phyloP scores from a whole-genome alignment of 202 grass and related monocot species.

The Hordeum pubiflorum region DNA sequence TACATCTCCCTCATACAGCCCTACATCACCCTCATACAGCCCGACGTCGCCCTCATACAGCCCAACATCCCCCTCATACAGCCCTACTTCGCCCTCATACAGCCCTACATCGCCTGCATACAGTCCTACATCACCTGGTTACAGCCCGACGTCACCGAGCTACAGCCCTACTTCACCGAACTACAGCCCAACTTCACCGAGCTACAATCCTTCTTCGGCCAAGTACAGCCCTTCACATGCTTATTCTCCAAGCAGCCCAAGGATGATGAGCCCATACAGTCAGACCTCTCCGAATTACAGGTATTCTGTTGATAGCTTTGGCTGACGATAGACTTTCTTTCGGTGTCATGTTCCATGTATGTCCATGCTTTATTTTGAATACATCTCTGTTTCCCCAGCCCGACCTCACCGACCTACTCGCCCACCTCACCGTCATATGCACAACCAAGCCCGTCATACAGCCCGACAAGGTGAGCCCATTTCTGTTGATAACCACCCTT shows the following conservation, averaged over 20 bases:
- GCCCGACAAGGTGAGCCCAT: slow-evolving; percentile 50
- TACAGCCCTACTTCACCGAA: slow-evolving; percentile 58
- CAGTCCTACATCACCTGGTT: slow-evolving; percentile 65
- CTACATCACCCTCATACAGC: slow-evolving; percentile 61
- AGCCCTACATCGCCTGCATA: slow-evolving; percentile 69
- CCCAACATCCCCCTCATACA: slow-evolving; percentile 59
- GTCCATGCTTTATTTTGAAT: neutral
- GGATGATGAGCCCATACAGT: slow-evolving; percentile 59
- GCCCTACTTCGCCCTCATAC: slow-evolving; percentile 56
- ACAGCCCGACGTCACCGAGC: slow-evolving; percentile 60
- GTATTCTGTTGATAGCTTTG: slow-evolving; percentile 26
- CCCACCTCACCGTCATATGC: slow-evolving; percentile 71
- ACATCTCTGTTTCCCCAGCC: slow-evolving; percentile 32
- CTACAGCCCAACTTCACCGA: slow-evolving; percentile 57
- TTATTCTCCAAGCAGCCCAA: slow-evolving; percentile 59
- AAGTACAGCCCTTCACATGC: slow-evolving; percentile 46
- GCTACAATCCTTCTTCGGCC: slow-evolving; percentile 51
- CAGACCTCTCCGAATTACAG: slow-evolving; percentile 81
- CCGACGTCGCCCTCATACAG: slow-evolving; percentile 56
- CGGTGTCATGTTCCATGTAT: neutral
- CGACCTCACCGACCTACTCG: slow-evolving; percentile 57
- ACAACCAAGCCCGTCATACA: slow-evolving; percentile 52
- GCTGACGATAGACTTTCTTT: neutral
- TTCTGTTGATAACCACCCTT: neutral
- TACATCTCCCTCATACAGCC: slow-evolving; percentile 64